Evolutionary conservation across 371 early-diverging fungal species (phyloP).

Genomic region (Conidiobolus incongruus): DNA sequence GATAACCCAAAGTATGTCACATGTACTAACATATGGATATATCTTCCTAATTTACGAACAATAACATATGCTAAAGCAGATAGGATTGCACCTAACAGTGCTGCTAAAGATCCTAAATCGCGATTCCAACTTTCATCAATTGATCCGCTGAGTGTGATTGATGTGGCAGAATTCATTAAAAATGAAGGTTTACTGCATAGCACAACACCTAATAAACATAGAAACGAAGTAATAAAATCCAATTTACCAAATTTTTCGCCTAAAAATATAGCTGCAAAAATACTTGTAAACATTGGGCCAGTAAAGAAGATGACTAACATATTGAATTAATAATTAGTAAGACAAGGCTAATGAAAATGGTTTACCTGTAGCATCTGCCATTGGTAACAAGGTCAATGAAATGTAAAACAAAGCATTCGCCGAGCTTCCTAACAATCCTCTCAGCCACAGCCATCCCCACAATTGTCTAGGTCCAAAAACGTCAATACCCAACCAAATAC

Average conservation of each 20-base stretch:
- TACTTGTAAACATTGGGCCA: too few relatives aligned
- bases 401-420: conserved; percentile 47
- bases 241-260: conserved; percentile 34
- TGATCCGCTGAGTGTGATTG: too few relatives aligned
- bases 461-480: conserved; percentile 26
- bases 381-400: conserved; percentile 31
- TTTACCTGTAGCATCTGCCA: conserved; percentile 52
- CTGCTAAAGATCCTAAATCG: conserved; percentile 2
- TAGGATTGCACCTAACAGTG: conserved; percentile 2
- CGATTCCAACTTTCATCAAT: too few relatives aligned
- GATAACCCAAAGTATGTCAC: conserved; percentile 46
- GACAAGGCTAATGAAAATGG: conserved; percentile 54
- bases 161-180: conserved; percentile 14
- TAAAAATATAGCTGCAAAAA: conserved; percentile 30
- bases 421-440: conserved; percentile 35
- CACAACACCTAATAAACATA: conserved; percentile 36
- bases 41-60: conserved; percentile 41
- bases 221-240: conserved; percentile 22
- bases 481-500: conserved; percentile 16
- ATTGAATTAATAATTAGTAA: too few relatives aligned
- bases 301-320: too few relatives aligned
- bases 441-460: conserved; percentile 26
- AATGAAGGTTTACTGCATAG: conserved; percentile 38
- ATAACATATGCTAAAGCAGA: conserved; percentile 35
- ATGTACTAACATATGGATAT: conserved; percentile 42